Evolutionary conservation across 306 rosid genomes (phyloP).

Genomic region (Leucaena leucocephala): DNA sequence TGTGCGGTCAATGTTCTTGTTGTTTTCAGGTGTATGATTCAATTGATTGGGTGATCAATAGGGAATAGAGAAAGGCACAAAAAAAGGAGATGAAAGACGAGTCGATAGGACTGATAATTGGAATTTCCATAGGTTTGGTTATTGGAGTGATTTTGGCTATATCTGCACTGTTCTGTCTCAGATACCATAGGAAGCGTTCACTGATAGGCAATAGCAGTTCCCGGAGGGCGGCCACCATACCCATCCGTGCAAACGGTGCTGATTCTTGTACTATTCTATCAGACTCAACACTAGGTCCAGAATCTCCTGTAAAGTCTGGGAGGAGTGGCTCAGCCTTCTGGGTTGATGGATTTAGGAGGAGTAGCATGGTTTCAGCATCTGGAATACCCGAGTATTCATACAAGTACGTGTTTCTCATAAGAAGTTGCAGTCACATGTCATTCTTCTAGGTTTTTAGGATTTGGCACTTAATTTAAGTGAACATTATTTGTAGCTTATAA

Average conservation of each 20-base stretch:
- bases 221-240: slow-evolving; percentile 71
- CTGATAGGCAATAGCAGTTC: slow-evolving; percentile 89
- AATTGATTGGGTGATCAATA: slow-evolving; percentile 49
- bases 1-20: slow-evolving; percentile 16
- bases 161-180: slow-evolving; percentile 61
- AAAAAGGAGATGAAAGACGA: slow-evolving; percentile 67
- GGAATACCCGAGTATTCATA: slow-evolving; percentile 84
- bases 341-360: slow-evolving; percentile 73
- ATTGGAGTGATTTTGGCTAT: slow-evolving; percentile 78
- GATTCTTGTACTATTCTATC: slow-evolving; percentile 70
- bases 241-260: slow-evolving; percentile 76
- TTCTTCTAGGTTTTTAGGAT: neutral
- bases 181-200: slow-evolving; percentile 67
- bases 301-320: slow-evolving; percentile 75
- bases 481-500: neutral
- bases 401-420: slow-evolving; percentile 53
- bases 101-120: slow-evolving; percentile 71
- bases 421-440: neutral
- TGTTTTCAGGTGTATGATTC: slow-evolving; percentile 47
- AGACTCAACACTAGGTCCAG: slow-evolving; percentile 77
- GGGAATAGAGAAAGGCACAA: slow-evolving; percentile 26
- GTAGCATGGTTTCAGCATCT: slow-evolving; percentile 66
- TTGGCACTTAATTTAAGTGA: neutral
- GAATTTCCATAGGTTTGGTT: slow-evolving; percentile 80
- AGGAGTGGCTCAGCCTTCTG: slow-evolving; percentile 52